Evolutionary conservation across 306 rosid species (phyloP).

Genomic region (Cyclanthera cordifolia): DNA sequence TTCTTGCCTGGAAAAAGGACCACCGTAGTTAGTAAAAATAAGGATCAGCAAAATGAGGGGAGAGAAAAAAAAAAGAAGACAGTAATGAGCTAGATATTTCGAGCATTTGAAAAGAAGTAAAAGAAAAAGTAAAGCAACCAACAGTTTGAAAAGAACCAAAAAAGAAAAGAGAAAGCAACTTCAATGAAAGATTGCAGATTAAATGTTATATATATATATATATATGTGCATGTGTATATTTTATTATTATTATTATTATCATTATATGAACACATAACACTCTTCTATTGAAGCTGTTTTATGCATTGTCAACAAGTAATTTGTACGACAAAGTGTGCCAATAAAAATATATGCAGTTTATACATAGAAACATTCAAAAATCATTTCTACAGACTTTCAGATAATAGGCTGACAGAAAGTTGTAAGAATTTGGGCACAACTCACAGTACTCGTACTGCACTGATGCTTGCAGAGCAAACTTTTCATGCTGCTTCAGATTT

Average conservation of each 20-base stretch:
- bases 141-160: not conserved
- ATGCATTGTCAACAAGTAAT: constrained; percentile 2
- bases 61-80: not conserved
- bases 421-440: not conserved
- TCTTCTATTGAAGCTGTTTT: not conserved
- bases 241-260: too few species aligned
- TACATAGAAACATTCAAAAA: not conserved
- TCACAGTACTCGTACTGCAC: constrained; percentile 46
- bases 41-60: not conserved
- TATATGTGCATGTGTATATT: too few species aligned
- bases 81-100: not conserved
- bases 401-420: not conserved
- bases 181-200: not conserved
- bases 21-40: not conserved
- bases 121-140: not conserved
- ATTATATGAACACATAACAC: too few species aligned
- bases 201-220: too few species aligned
- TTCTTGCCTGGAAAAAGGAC: constrained; percentile 44
- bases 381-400: not conserved
- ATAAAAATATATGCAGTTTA: not conserved
- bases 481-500: constrained; percentile 64
- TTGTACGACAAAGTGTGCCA: not conserved
- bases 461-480: constrained; percentile 55
- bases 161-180: not conserved
- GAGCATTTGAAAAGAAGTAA: not conserved